Evolutionary conservation across 805 yeast genomes (phyloP).

Genomic region (Ogataea minuta): DNA sequence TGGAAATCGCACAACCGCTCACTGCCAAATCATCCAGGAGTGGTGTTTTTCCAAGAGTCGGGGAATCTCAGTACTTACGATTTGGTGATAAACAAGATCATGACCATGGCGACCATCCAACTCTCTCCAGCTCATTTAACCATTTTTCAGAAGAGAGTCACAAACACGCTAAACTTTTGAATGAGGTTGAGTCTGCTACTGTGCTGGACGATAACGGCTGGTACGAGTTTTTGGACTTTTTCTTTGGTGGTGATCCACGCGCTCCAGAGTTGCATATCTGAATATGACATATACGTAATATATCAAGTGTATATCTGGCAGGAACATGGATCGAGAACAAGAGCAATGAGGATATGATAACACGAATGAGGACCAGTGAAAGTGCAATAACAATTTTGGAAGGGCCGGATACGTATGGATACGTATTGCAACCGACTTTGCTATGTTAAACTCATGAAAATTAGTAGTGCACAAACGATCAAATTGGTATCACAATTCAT

Average conservation of each 20-base stretch:
- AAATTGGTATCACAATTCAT: too few species aligned
- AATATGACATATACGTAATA: too few species aligned
- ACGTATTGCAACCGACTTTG: too few species aligned
- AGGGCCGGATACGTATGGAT: too few species aligned
- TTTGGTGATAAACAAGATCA: slow-evolving; percentile 1
- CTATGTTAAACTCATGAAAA: too few species aligned
- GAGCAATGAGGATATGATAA: too few species aligned
- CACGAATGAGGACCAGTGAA: too few species aligned
- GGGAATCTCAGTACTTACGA: slow-evolving; percentile 21
- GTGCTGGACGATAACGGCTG: slow-evolving; percentile 30
- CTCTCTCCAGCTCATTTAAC: not conserved
- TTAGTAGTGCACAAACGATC: too few species aligned
- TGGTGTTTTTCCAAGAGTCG: slow-evolving; percentile 10
- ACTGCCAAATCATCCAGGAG: slow-evolving; percentile 2
- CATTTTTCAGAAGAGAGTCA: not conserved
- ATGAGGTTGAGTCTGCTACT: slow-evolving; percentile 5
- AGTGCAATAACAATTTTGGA: too few species aligned
- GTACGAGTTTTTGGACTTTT: slow-evolving; percentile 29
- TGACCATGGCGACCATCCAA: not conserved
- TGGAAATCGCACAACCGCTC: slow-evolving; percentile 19
- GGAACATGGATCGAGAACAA: too few species aligned
- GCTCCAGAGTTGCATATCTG: not conserved
- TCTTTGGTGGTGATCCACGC: slow-evolving; percentile 17
- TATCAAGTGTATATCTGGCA: too few species aligned
- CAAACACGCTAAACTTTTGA: not conserved